phyloP scores from a whole-genome alignment of 306 rosid genomes.

The Dalbergia cochinchinensis region DNA sequence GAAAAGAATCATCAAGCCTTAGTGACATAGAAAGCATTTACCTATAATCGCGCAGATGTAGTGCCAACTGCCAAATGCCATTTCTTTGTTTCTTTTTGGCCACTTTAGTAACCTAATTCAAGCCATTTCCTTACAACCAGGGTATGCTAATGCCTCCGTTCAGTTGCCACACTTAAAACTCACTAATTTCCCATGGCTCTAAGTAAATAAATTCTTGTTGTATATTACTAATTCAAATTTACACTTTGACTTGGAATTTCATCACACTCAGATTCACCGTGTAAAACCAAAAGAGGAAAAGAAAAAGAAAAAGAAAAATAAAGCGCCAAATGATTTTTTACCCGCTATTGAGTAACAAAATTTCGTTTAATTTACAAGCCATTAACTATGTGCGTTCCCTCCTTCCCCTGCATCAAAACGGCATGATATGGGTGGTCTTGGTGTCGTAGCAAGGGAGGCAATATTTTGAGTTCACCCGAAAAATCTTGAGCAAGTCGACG shows the following conservation, averaged over 20 bases:
- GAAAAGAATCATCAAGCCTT: neutral
- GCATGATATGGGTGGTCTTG: conserved; percentile 92
- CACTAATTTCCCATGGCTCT: neutral
- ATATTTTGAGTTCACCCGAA: conserved; percentile 71
- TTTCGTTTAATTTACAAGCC: conserved; percentile 62
- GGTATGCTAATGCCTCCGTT: neutral
- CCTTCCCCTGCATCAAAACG: conserved; percentile 60
- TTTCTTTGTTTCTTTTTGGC: too few species aligned
- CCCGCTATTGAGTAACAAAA: conserved; percentile 60
- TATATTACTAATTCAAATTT: neutral
- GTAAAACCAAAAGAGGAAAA: neutral
- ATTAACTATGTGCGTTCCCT: neutral
- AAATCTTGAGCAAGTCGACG: conserved; percentile 79
- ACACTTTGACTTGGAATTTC: conserved; percentile 7
- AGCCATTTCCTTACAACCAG: too few species aligned
- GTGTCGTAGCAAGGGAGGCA: conserved; percentile 79
- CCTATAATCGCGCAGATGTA: neutral
- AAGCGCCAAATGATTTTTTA: conserved; percentile 41
- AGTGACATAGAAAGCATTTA: neutral
- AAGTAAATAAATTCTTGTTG: neutral
- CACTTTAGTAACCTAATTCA: too few species aligned
- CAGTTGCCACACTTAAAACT: neutral
- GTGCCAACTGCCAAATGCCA: too few species aligned
- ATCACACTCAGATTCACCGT: neutral
- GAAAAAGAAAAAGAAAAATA: neutral